Base-by-base conservation (phyloP, 2,329 filamentous ascomycete genomes). In the Fusarium lyarnte region DNA sequence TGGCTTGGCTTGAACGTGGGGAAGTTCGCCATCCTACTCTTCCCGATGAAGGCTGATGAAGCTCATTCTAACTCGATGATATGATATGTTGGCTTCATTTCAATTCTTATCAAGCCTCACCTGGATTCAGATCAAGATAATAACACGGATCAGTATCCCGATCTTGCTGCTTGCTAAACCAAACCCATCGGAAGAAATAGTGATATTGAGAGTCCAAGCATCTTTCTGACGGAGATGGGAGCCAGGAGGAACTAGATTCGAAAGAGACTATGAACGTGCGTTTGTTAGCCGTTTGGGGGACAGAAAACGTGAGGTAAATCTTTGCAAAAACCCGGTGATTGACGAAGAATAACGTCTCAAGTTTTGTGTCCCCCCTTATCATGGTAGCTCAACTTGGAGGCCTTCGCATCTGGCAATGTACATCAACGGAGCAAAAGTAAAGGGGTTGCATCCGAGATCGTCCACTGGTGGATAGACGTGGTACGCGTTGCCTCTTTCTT, bases 401-500 rank as follows among this genome's bases (percentile, higher is more conserved):
- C n/a, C 3, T 45, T 4, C 16, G 10, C 9, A 2, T 12, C 6
- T 21, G 9, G 8, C 2, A 5, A 6, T 25, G 31, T 23, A n/a
- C 19, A 21, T 23, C 31, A 8, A 58, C 17, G 31, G 41, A 27
- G 42, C 2, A 49, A 9, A 17, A 1, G 31, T 17, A 31, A 11
- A 13, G 23, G 41, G 25, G 41, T 46, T 35, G 13, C 31, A 21
- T 47, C 53, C 53, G 39, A 35, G 29, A 47, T 57, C 39, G 2
- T n/a, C 53, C 39, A 35, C 1, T 4, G 10, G 38, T 46, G 53
- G 6, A 35, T 57, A 33, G 6, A 19, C 11, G 4, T 5, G 8
- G n/a, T 33, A 14, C 5, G 8, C 8, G 4, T 23, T 35, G 5
- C n/a, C n/a, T 14, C 4, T 0, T 23, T 10, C 29, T 10, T 2